phyloP scores from a whole-genome alignment of 1,139 yeast genomes.

The Blastobotrys malaysiensis region DNA sequence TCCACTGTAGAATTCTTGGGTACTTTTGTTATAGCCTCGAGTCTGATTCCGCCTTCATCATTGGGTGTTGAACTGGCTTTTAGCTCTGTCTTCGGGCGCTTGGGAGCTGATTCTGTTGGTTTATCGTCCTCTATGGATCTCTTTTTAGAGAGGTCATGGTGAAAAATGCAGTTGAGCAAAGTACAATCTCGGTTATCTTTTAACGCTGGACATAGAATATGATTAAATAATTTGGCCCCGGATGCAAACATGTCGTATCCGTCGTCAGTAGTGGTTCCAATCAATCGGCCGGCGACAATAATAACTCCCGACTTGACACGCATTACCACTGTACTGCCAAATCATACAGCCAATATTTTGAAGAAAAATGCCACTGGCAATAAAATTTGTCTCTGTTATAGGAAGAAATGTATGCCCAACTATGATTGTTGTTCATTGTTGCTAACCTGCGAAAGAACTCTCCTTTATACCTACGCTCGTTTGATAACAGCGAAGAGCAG shows the following conservation, averaged over 20 bases:
- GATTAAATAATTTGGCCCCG: conserved; percentile 12
- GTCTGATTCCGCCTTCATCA: neutral
- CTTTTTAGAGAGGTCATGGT: conserved; percentile 16
- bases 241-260: conserved; percentile 5
- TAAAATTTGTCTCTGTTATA: conserved; percentile 29
- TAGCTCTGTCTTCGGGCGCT: neutral
- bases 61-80: neutral
- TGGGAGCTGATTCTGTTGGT: neutral
- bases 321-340: neutral
- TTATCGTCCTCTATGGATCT: neutral
- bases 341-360: neutral
- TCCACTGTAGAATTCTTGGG: neutral
- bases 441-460: conserved; percentile 22
- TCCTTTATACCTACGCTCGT: conserved; percentile 27
- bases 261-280: neutral
- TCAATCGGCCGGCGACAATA: neutral
- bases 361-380: conserved; percentile 22
- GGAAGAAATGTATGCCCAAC: conserved; percentile 27
- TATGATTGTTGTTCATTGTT: neutral
- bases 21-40: neutral
- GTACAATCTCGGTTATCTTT: conserved; percentile 17
- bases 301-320: neutral
- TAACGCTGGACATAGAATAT: conserved; percentile 26
- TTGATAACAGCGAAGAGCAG: conserved; percentile 12
- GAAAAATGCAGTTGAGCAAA: conserved; percentile 29